phyloP scores from a whole-genome alignment of 257 asterid species.

The Oldenlandia corymbosa region DNA sequence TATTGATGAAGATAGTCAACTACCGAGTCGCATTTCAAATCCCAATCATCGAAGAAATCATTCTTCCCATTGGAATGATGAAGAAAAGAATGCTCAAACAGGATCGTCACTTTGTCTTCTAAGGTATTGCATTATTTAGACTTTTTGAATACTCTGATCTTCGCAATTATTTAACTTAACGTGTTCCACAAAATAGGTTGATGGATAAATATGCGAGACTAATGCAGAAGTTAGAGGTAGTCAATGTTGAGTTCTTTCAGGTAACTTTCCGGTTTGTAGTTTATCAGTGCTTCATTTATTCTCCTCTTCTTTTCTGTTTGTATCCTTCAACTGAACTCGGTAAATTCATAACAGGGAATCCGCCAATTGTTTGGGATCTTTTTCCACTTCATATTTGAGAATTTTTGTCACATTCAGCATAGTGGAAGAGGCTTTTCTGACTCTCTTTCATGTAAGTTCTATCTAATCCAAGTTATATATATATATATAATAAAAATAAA shows the following conservation, averaged over 20 bases:
- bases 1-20: constrained; percentile 99
- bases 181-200: constrained; percentile 46
- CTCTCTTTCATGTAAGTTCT: constrained; percentile 64
- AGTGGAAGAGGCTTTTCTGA: constrained; percentile 55
- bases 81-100: constrained; percentile 67
- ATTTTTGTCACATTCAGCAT: constrained; percentile 59
- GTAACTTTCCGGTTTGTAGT: constrained; percentile 33
- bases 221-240: constrained; percentile 95
- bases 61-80: constrained; percentile 51
- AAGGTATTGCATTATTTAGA: constrained; percentile 42
- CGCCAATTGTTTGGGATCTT: constrained; percentile 89
- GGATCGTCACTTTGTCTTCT: constrained; percentile 90
- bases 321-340: constrained; percentile 9
- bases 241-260: constrained; percentile 87
- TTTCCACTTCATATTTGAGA: constrained; percentile 76
- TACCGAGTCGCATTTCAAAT: constrained; percentile 85
- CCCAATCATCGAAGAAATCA: constrained; percentile 51
- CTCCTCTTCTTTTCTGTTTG: not conserved
- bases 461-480: constrained; percentile 5
- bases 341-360: constrained; percentile 61
- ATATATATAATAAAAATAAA: too few species aligned
- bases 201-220: constrained; percentile 97
- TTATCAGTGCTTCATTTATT: constrained; percentile 17
- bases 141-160: constrained; percentile 1
- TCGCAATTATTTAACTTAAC: constrained; percentile 27